Evolutionary conservation across 2,329 filamentous ascomycete species (phyloP), one percentile per base, ranked within the genome.

Genomic region (Rhytidhysteron rufulum): DNA sequence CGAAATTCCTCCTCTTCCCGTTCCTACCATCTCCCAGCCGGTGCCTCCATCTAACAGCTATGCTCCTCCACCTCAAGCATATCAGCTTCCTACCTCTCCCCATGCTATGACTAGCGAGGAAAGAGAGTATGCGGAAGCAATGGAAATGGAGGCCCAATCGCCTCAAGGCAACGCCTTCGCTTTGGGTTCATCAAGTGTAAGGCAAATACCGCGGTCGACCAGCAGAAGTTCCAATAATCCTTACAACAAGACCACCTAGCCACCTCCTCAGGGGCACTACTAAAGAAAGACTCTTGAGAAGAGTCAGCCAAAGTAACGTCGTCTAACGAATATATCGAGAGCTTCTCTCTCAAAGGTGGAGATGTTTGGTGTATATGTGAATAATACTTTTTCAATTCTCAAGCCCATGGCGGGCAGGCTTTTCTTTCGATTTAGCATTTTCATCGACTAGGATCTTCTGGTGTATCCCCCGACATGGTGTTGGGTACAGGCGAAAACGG

Each of bases 181-280:
- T 7, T 13, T 29, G 4, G 19, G 21, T 3, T 39, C 42, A 39
- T 39, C 42, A 33, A 17, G 37, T 11, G 40, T 40, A 19, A 25
- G 37, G 11, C 44, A 47, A 25, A 24, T 36, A 18, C 40, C 37
- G 16, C 37, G 30, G 13, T n/a, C 33, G 37, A 25, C 37, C 9
- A 29, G 38, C 34, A 9, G 10, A 5, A 39, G 40, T 9, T 43
- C 44, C 5, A 53, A 44, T 27, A 53, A 53, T 37, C 48, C 50
- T 4, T 51, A 53, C 19, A 39, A n/a, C 5, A 9, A 11, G n/a
- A 11, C 13, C 11, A 15, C 35, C 5, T 27, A 15, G 15, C 17
- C 27, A 66, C 69, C 13, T 67, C 73, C 15, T 73, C 76, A 16
- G 13, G 24, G 13, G 24, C 24, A n/a, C n/a, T n/a, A n/a, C n/a